A percentile compares a stretch with the other conserved stretches of the same genome.
These are phyloP conservation scores for Pontederia paniculata DNA, from an alignment of 176 grass and related monocot genomes.

Conservation along the genomic window DNA sequence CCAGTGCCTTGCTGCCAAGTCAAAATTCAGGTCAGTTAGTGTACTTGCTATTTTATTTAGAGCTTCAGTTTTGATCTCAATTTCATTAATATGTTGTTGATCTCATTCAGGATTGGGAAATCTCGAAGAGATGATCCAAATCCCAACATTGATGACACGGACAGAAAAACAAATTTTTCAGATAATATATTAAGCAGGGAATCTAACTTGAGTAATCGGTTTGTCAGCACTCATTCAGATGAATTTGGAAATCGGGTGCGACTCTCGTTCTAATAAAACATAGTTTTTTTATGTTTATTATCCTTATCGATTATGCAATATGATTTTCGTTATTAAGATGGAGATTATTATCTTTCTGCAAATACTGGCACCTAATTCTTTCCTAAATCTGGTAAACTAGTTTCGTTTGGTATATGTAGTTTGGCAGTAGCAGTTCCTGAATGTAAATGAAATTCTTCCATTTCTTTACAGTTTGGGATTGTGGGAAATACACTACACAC, in stretches of 20 bases:
- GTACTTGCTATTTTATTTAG: constrained; percentile 7
- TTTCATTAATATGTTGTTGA: neutral
- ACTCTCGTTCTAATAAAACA: constrained; percentile 18
- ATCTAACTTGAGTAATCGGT: constrained; percentile 31
- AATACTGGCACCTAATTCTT: too few relatives aligned
- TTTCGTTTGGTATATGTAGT: too few relatives aligned
- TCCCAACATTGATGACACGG: constrained; percentile 35
- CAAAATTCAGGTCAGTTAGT: constrained; percentile 50
- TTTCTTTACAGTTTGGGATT: too few relatives aligned
- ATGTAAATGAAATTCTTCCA: too few relatives aligned
- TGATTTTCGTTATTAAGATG: too few relatives aligned
- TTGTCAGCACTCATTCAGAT: constrained; percentile 29
- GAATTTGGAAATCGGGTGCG: constrained; percentile 51
- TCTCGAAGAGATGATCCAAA: constrained; percentile 39
- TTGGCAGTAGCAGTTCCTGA: too few relatives aligned
- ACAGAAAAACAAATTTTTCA: constrained; percentile 37
- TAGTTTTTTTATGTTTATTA: neutral
- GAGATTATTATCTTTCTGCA: too few relatives aligned
- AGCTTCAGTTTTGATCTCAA: neutral
- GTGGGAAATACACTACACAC: too few relatives aligned
- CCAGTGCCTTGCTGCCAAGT: constrained; percentile 53
- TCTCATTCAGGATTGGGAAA: constrained; percentile 31
- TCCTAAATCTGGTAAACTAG: too few relatives aligned
- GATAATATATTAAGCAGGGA: constrained; percentile 21
- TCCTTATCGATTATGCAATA: neutral